These are phyloP conservation scores for Penicillium turbatum DNA, from an alignment of 495 filamentous ascomycete species.

Conservation along the genomic window DNA sequence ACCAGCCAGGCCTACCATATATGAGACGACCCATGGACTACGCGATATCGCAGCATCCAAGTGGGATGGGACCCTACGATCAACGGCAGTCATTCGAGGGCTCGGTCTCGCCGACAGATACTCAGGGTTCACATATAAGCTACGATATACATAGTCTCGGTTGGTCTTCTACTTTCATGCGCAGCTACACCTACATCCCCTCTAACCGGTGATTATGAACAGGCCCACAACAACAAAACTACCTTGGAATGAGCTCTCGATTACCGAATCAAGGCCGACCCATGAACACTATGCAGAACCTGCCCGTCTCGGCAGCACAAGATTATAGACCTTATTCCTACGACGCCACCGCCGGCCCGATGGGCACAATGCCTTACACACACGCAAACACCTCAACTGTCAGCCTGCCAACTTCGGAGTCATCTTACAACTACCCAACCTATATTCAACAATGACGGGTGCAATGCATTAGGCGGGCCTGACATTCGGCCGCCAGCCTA, in stretches of 20 bases:
- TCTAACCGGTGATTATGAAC: constrained; percentile 9
- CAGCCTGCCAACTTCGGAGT: constrained; percentile 35
- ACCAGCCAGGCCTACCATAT: constrained; percentile 33
- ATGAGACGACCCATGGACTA: constrained; percentile 36
- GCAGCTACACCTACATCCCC: background rate
- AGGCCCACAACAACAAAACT: constrained; percentile 34
- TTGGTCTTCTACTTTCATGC: constrained; percentile 6
- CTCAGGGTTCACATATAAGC: constrained; percentile 18
- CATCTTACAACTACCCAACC: constrained; percentile 35
- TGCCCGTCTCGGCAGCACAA: constrained; percentile 32
- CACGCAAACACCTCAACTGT: constrained; percentile 38
- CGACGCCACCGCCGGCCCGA: constrained; percentile 27
- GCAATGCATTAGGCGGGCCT: constrained; percentile 11
- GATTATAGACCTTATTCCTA: constrained; percentile 39
- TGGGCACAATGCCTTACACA: constrained; percentile 30
- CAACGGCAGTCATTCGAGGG: constrained; percentile 33
- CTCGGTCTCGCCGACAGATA: constrained; percentile 39
- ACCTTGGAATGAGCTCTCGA: constrained; percentile 35
- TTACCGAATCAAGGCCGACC: constrained; percentile 29
- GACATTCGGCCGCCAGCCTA: constrained; percentile 6
- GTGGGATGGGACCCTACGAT: constrained; percentile 32
- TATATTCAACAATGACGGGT: constrained; percentile 26
- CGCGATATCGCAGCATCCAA: constrained; percentile 26
- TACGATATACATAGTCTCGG: constrained; percentile 31
- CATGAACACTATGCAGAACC: constrained; percentile 28